Evolutionary conservation across 148 eudicot species (phyloP).

Genomic region (Chenopodium berlandieri): DNA sequence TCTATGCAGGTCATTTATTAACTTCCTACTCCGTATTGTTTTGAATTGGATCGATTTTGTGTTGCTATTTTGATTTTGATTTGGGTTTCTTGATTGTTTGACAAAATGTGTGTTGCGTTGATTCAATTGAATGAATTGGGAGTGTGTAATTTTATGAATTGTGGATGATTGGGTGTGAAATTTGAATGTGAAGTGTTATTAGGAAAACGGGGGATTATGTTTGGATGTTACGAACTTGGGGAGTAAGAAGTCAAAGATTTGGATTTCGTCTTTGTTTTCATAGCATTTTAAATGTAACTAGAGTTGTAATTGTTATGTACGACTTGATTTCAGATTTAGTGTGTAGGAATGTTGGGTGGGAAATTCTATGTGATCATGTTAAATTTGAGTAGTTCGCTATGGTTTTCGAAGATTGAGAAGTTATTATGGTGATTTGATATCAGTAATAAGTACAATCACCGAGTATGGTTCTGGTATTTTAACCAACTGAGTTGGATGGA

Average conservation of each 20-base stretch:
- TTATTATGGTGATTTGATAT: background rate
- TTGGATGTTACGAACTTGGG: background rate
- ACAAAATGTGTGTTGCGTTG: background rate
- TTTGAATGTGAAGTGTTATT: background rate
- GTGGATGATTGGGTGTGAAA: background rate
- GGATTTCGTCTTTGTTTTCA: background rate
- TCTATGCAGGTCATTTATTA: slow-evolving; percentile 55
- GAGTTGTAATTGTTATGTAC: background rate
- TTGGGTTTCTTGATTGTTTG: background rate
- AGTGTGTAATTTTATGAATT: background rate
- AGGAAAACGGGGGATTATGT: background rate
- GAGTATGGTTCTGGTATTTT: background rate
- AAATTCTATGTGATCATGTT: background rate
- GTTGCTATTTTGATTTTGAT: background rate
- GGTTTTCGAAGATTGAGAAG: background rate
- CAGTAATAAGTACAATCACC: background rate
- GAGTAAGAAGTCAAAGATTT: background rate
- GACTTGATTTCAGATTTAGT: background rate
- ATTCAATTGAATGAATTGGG: background rate
- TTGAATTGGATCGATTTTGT: background rate
- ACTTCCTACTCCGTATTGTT: too few relatives aligned
- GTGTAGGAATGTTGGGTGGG: background rate
- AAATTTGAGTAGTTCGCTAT: background rate
- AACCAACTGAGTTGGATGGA: background rate
- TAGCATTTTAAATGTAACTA: background rate